These are phyloP conservation scores for Trichosporon sp. DNA, from an alignment of 1,284 basidiomycete genomes.

Conservation along the genomic window DNA sequence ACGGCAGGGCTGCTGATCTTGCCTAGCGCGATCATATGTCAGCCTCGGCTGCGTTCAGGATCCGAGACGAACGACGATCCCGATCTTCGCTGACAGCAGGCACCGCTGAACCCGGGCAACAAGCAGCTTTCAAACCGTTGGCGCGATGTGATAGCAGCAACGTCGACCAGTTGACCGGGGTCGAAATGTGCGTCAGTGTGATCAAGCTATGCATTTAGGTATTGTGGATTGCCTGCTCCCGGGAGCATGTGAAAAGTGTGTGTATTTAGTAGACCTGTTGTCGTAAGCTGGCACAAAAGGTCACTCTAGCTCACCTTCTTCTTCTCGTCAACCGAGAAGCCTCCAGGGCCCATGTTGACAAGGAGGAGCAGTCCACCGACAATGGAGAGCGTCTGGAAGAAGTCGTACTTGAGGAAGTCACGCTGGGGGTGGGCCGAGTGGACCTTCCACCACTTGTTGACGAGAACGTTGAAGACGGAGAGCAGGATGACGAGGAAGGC, in stretches of 20 bases:
- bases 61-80: no score
- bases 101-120: no score
- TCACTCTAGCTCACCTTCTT: constrained; percentile 60
- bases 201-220: constrained; percentile 3
- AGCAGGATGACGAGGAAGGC: constrained; percentile 91
- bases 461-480: constrained; percentile 92
- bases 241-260: not conserved
- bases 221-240: not conserved
- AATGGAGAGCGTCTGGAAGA: constrained; percentile 90
- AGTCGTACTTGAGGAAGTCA: constrained; percentile 84
- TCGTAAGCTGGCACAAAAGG: not conserved
- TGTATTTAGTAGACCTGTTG: not conserved
- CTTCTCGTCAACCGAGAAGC: constrained; percentile 97
- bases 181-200: not conserved
- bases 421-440: constrained; percentile 86
- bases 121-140: no score
- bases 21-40: no score
- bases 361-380: constrained; percentile 95
- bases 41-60: no score
- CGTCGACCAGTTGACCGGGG: no score
- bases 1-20: no score
- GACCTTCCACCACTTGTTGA: constrained; percentile 99
- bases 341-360: constrained; percentile 97
- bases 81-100: no score
- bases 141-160: no score